Base-by-base conservation (phyloP, 2,329 filamentous ascomycete genomes). In the Claviceps sp. region DNA sequence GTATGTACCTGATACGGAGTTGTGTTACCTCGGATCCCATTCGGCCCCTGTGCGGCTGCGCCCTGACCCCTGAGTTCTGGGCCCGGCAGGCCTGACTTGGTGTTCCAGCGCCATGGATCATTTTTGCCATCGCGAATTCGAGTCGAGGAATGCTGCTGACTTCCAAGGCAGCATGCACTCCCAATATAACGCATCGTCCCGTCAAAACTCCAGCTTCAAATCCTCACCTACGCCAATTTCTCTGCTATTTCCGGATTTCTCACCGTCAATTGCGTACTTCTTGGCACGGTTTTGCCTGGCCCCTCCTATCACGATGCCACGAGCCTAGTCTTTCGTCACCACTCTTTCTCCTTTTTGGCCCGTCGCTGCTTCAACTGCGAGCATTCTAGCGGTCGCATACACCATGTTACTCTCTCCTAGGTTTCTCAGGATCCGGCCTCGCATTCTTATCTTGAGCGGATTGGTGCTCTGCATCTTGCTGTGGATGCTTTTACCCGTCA, bases 361-460 rank as follows among this genome's bases (percentile, higher is more conserved):
- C 3, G 49, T 26, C 41, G 43, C 34, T 20, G 26, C 20, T 26
- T 11, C 20, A 18, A 5, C 20, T 34, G 9, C 20, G 13, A 16
- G 13, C 18, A 14, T 36, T 18, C 30, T 7, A 9, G 38, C 30
- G 41, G 50, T 40, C 36, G n/a, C 38, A 20, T 18, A 34, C 37
- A 36, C 26, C 22, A 55, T 55, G 54, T 47, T 55, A 11, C 16
- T 54, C 9, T 47, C 49, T n/a, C 49, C 51, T 37, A 46, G 54
- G 16, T 34, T 53, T 22, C 20, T 47, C 42, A 50, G 49, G n/a
- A 42, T 47, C 8, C 54, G 54, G 4, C 54, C 49, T 48, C 54
- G 54, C 5, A 30, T 53, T 13, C 42, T 48, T 3, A 1, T 48
- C 2, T 26, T 47, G 18, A 34, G 47, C 22, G 30, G 34, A 16